phyloP scores from a whole-genome alignment of 1,139 yeast species.

The Blastobotrys arbuscula region DNA sequence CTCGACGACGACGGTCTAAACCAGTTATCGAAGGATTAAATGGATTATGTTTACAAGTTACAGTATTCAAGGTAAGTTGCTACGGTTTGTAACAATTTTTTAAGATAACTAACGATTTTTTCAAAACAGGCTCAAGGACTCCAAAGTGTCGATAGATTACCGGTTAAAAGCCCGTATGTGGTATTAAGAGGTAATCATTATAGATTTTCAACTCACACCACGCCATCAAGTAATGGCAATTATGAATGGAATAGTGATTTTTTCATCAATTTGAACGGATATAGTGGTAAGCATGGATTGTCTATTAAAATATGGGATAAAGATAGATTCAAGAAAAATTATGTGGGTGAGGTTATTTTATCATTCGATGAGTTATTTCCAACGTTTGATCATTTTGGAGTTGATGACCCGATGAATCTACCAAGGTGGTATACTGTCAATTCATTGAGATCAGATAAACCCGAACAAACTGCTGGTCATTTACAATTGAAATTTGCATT shows the following conservation, averaged over 20 bases:
- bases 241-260: slow-evolving; percentile 37
- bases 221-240: slow-evolving; percentile 21
- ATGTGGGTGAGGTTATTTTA: slow-evolving; percentile 53
- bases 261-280: slow-evolving; percentile 24
- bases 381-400: slow-evolving; percentile 18
- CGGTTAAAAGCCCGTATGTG: slow-evolving; percentile 22
- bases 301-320: slow-evolving; percentile 38
- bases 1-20: slow-evolving; percentile 5
- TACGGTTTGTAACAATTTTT: not conserved
- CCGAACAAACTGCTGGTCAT: slow-evolving; percentile 42
- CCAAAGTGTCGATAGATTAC: slow-evolving; percentile 13
- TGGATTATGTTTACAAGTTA: slow-evolving; percentile 13
- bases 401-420: slow-evolving; percentile 20
- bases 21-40: slow-evolving; percentile 11
- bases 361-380: slow-evolving; percentile 42
- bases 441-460: slow-evolving; percentile 4
- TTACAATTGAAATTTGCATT: slow-evolving; percentile 46
- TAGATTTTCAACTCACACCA: slow-evolving; percentile 33
- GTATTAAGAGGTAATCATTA: slow-evolving; percentile 28
- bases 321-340: slow-evolving; percentile 33
- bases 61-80: slow-evolving; percentile 17
- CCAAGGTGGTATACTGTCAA: slow-evolving; percentile 10
- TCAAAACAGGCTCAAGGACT: slow-evolving; percentile 12
- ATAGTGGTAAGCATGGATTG: slow-evolving; percentile 24
- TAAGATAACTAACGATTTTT: not conserved